Conservation (phyloP, 179 eudicot species). For the Silene vulgaris region DNA sequence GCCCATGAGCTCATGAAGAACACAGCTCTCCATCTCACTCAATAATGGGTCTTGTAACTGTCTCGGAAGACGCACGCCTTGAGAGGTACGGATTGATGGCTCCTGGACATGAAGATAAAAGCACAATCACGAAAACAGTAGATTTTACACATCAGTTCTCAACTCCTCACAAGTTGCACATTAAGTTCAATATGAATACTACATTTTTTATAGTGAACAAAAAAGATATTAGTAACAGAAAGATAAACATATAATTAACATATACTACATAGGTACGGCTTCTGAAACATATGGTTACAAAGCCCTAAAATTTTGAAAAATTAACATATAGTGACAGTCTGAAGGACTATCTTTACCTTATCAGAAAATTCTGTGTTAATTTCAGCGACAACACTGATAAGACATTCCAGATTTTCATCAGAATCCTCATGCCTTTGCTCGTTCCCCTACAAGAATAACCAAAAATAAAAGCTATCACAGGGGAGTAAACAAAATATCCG, state of each 20-base stretch:
- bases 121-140: slow-evolving; percentile 2
- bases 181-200: background rate
- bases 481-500: slow-evolving; percentile 7
- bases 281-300: background rate
- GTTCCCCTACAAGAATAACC: slow-evolving; percentile 44
- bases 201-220: background rate
- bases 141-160: background rate
- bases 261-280: background rate
- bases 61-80: slow-evolving; percentile 62
- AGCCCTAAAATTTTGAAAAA: background rate
- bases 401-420: slow-evolving; percentile 58
- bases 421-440: slow-evolving; percentile 39
- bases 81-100: slow-evolving; percentile 28
- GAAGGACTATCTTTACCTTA: slow-evolving; percentile 36
- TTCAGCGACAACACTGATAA: slow-evolving; percentile 67
- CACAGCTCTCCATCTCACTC: slow-evolving; percentile 67
- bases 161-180: background rate
- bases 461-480: slow-evolving; percentile 20
- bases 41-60: slow-evolving; percentile 57
- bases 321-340: background rate
- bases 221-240: background rate
- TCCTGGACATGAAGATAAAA: slow-evolving; percentile 32
- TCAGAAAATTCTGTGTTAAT: slow-evolving; percentile 33
- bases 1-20: slow-evolving; percentile 44
- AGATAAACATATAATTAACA: background rate